Evolutionary conservation across 2,329 filamentous ascomycete species (phyloP), one percentile per base, ranked within the genome.

Genomic region (Paracorniculantispora psalliotae): DNA sequence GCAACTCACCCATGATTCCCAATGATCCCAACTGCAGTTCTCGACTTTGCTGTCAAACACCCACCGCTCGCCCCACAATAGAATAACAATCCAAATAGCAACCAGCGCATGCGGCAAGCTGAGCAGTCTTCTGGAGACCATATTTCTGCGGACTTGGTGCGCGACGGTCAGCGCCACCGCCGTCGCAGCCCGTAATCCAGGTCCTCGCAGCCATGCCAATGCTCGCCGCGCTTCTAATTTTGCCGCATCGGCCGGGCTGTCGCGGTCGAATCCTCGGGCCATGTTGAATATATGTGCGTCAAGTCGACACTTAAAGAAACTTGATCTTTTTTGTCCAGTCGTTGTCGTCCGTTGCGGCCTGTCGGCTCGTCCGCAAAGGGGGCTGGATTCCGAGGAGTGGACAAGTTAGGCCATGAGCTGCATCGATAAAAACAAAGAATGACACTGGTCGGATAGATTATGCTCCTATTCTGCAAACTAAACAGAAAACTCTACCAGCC

Each of bases 1-100:
- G 57, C 41, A 59, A 67, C 83, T 69, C 79, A 96, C 92, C 92
- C 94, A 99, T 73, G 84, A 81, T 78, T 99, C 94, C 94, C 94
- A 99, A 43, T 82, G 83, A 37, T 84, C 80, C 94, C 94, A 99
- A 57, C 83, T 76, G 73, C 94, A 99, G 54, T 77, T 80, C 59
- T 82, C 77, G 17, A 96, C 83, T 61, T 83, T 86, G 63, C 83
- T 83, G 56, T 82, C 79, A 72, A 96, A 97, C 37, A 88, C 81
- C 73, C 83, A 89, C 61, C 89, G 81, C 77, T 99, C 94, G 1
- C 93, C 92, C 85, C 90, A 94, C 64, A 94, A 84, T 62, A 99
- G 68, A 21, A 89, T 80, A 23, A 90, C 71, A 43, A 92, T 67
- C 93, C 94, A 99, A 48, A 92, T 61, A 13, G 83, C 69, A 19